Evolutionary conservation across 495 filamentous ascomycete species (phyloP), one percentile per base, ranked within the genome.

Genomic region (Neurospora pannonica): DNA sequence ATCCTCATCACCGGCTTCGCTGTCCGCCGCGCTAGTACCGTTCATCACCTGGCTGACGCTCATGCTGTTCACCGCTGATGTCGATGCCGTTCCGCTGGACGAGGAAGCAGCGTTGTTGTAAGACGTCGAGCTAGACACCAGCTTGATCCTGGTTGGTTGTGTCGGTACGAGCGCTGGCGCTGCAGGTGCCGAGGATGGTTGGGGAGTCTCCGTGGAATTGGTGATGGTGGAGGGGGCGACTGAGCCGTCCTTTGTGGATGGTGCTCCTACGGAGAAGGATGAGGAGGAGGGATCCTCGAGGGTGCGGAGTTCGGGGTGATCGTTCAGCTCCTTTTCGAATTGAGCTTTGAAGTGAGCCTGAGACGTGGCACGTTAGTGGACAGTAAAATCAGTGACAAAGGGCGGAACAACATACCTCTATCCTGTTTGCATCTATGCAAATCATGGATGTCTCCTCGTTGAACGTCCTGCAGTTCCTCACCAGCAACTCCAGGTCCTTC

Each of bases 371-470:
- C 82, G 75, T 80, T 71, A 31, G 31, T 54, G 1, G 7, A 54
- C 60, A 24, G 38, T 69, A 34, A 38, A 28, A 13, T 24, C 0
- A 11, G 24, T 9, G 3, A 40, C 38, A 46, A 34, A 31, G 5
- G 0, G 46, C 31, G 24, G 9, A 39, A 28, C 36, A 71, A 60
- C 72, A 72, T 86, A 97, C 95, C 88, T 97, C 94, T 82, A 99
- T 98, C 60, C 90, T 84, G 80, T 94, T 94, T 62, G 94, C 96
- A 87, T 99, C 97, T 78, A 92, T 89, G 85, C 93, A 98, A 69
- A 99, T 87, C 74, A 94, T 82, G 83, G 94, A 97, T 48, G 90
- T 91, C 79, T 98, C 96, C 82, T 99, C 96, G 82, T 99, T 99
- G 83, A 96, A 99, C 7, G 91, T 95, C 78, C 93, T 86, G 74